A percentile compares a stretch with the other conserved stretches of the same genome.
Conservation (phyloP, 2,329 filamentous ascomycete species). For the Fusarium armeniacum region DNA sequence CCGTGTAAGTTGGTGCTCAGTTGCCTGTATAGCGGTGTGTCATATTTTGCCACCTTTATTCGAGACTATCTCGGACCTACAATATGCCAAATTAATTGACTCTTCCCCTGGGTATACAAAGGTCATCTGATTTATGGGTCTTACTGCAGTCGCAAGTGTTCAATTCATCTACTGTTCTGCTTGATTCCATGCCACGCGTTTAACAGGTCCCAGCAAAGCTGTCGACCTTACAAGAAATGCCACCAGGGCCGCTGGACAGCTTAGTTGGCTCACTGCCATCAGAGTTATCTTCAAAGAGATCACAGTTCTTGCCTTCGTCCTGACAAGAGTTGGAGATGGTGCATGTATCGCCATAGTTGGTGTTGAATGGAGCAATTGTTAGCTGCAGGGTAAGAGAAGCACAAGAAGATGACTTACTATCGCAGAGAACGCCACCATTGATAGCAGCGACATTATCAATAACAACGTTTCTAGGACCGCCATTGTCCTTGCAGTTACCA, state of each 20-base stretch:
- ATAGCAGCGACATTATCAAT: slow-evolving; percentile 41
- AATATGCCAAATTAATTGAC: background rate
- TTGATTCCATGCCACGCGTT: background rate
- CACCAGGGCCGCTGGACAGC: slow-evolving; percentile 39
- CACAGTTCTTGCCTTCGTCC: slow-evolving; percentile 42
- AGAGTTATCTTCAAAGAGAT: slow-evolving; percentile 40
- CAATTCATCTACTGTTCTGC: background rate
- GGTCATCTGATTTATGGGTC: background rate
- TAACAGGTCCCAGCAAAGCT: slow-evolving; percentile 38
- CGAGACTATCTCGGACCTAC: background rate
- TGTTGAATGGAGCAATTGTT: slow-evolving; percentile 32
- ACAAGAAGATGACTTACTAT: slow-evolving; percentile 23
- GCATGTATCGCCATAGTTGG: slow-evolving; percentile 46
- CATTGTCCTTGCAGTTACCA: slow-evolving; percentile 52
- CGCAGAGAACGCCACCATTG: slow-evolving; percentile 43
- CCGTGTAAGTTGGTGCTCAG: background rate
- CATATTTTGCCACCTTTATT: background rate
- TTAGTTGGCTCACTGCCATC: slow-evolving; percentile 40
- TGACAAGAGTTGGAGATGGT: slow-evolving; percentile 45
- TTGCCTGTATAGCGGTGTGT: background rate
- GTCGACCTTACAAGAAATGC: slow-evolving; percentile 36
- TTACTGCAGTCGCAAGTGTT: background rate
- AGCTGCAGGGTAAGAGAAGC: background rate
- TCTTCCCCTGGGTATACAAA: background rate
- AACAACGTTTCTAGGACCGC: slow-evolving; percentile 39